Percentiles rank a stretch among this genome's conserved stretches.
Conservation (phyloP, 768 basidiomycete species). For the Pilatotrama ljubarskyi region DNA sequence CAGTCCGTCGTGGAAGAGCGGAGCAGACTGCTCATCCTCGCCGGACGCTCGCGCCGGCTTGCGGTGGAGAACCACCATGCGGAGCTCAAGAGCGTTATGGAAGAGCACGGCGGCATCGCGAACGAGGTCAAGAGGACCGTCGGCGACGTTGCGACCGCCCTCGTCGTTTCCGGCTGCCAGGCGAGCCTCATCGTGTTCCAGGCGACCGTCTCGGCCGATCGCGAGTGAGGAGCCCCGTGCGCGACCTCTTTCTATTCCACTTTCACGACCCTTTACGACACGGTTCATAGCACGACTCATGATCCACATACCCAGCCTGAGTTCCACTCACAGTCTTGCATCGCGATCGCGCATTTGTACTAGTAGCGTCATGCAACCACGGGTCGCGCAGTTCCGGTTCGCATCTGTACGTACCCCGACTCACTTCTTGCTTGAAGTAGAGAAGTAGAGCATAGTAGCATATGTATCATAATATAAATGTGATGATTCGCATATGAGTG, state of each 20-base stretch:
- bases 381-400: not conserved
- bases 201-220: constrained; percentile 34
- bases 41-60: constrained; percentile 74
- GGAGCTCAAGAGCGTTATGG: constrained; percentile 69
- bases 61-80: constrained; percentile 67
- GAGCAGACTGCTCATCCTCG: constrained; percentile 57
- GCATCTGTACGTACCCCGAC: not conserved
- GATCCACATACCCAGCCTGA: not conserved
- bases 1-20: constrained; percentile 20
- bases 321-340: not conserved
- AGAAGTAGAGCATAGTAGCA: not conserved
- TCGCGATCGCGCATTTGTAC: constrained; percentile 2
- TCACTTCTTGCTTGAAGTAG: not conserved
- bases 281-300: not conserved
- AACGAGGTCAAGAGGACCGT: constrained; percentile 77
- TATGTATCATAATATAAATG: constrained; percentile 14
- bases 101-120: constrained; percentile 53
- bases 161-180: constrained; percentile 62
- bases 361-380: constrained; percentile 9
- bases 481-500: constrained; percentile 4
- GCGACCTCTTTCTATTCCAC: not conserved
- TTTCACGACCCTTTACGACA: not conserved
- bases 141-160: constrained; percentile 79
- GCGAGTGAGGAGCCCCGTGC: not conserved
- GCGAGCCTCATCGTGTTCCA: constrained; percentile 71